Base-by-base conservation (phyloP, 441 rosid genomes). In the Cnidoscolus chayamansa region DNA sequence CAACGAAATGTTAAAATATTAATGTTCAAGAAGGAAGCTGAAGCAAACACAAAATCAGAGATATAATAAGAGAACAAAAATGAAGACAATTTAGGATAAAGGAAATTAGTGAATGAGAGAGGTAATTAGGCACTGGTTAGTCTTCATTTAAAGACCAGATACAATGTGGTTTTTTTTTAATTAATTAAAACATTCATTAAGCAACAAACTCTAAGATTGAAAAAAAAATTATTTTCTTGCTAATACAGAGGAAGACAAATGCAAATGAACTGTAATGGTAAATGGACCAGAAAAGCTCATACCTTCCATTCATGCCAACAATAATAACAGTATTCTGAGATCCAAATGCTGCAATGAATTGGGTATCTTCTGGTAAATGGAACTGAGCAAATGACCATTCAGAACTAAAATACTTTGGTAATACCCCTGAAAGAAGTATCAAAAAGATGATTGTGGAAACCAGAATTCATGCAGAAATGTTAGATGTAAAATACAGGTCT, bases 341-440 rank as follows among this genome's bases (percentile, higher is more conserved):
- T 45, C 96, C 97, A 89, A 94, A 92, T 74, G 97, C 96, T 43
- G 89, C 94, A 79, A 84, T 84, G 72, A 84, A 90, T 67, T 87
- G 92, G 71, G 89, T 76, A 67, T 76, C 85, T 81, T 89, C 98
- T 31, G 89, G 93, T 70, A 92, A 65, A 77, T 84, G 97, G 80
- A 92, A 89, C 92, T 82, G 94, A 57, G 98, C 95, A 79, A 92
- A 88, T 66, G 97, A 94, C 97, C 98, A 90, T 62, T 94, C 98
- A 13, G 98, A 92, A 84, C 97, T 94, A 78, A 92, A 94, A 80
- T 94, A 94, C 73, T 82, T 90, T 13, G 97, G 98, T 71, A 94
- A 75, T 69, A 94, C 84, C 75, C 95, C 97, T 94, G 94, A 37
- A 82, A 71, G 65, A 43, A 49, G 25, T 19, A 71, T 63, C 50